A percentile compares a stretch with the other conserved stretches of the same genome.
Evolutionary conservation across 202 grass and related monocot species (phyloP).

Genomic region (Zizania palustris): DNA sequence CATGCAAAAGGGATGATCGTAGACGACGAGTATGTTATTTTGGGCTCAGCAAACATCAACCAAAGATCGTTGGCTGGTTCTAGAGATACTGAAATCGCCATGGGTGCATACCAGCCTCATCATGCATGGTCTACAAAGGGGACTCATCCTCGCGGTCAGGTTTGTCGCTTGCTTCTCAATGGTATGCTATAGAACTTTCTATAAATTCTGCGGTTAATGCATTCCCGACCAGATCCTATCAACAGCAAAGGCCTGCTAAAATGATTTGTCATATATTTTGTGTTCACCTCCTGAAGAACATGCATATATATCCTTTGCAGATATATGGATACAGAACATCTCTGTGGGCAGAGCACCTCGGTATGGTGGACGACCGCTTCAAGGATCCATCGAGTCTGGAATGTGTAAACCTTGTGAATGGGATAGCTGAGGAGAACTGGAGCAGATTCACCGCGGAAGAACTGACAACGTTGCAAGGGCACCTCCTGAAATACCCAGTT

Average conservation of each 20-base stretch:
- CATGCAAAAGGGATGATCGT: constrained; percentile 98
- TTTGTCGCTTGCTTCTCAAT: constrained; percentile 16
- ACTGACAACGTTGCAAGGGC: constrained; percentile 59
- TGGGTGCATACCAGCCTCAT: constrained; percentile 95
- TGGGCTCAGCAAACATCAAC: constrained; percentile 98
- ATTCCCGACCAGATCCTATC: background rate
- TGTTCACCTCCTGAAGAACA: background rate
- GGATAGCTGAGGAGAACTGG: constrained; percentile 83
- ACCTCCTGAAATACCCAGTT: constrained; percentile 87
- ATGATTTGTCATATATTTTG: background rate
- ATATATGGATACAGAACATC: constrained; percentile 90
- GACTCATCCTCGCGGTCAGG: constrained; percentile 81
- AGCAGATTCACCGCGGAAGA: constrained; percentile 55
- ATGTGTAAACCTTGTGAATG: constrained; percentile 66
- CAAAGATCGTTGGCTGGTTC: constrained; percentile 87
- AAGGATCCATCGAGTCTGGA: constrained; percentile 69
- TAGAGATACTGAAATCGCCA: constrained; percentile 98
- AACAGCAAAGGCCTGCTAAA: background rate
- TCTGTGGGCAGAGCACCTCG: constrained; percentile 93
- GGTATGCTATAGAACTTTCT: background rate
- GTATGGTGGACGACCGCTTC: constrained; percentile 58
- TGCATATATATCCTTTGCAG: constrained; percentile 46
- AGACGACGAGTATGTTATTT: constrained; percentile 91
- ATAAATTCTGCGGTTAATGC: background rate
- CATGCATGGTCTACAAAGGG: constrained; percentile 64